Evolutionary conservation across 495 filamentous ascomycete species (phyloP).

Genomic region (Penicillium longicatenatum): DNA sequence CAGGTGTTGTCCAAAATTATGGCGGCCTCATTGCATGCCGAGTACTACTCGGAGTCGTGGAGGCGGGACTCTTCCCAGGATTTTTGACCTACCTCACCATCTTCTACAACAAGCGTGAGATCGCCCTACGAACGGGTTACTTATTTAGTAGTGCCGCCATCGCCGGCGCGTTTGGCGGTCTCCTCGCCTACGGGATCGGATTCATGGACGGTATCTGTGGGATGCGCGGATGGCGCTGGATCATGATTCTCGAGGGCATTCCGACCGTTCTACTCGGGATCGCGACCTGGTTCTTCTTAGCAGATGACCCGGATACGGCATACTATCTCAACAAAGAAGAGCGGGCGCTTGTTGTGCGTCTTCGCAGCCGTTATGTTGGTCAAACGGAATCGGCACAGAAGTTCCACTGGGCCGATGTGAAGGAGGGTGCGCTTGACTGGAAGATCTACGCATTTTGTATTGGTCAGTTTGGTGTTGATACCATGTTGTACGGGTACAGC

Average conservation of each 20-base stretch:
- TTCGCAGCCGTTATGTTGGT: conserved; percentile 54
- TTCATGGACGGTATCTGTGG: conserved; percentile 68
- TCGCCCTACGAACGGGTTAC: conserved; percentile 73
- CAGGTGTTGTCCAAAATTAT: conserved; percentile 64
- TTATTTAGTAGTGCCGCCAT: conserved; percentile 76
- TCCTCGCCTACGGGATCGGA: conserved; percentile 73
- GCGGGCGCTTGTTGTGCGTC: conserved; percentile 47
- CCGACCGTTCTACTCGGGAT: conserved; percentile 66
- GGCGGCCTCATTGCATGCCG: conserved; percentile 57
- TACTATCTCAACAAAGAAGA: conserved; percentile 64
- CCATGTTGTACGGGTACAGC: conserved; percentile 75
- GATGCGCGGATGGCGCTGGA: conserved; percentile 57
- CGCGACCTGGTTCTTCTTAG: conserved; percentile 61
- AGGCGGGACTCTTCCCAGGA: conserved; percentile 57
- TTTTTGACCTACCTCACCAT: conserved; percentile 70
- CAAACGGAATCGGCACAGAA: conserved; percentile 61
- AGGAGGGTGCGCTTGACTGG: conserved; percentile 58
- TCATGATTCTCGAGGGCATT: conserved; percentile 71
- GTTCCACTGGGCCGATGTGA: conserved; percentile 59
- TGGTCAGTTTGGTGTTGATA: conserved; percentile 67
- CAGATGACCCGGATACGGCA: conserved; percentile 64
- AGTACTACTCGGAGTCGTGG: conserved; percentile 56
- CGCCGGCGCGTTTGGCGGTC: conserved; percentile 73
- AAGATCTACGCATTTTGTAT: conserved; percentile 68
- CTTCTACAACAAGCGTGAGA: conserved; percentile 73